A percentile compares a stretch with the other conserved stretches of the same genome.
phyloP scores from a whole-genome alignment of 1,284 basidiomycete species.

The Gomphus sp. region DNA sequence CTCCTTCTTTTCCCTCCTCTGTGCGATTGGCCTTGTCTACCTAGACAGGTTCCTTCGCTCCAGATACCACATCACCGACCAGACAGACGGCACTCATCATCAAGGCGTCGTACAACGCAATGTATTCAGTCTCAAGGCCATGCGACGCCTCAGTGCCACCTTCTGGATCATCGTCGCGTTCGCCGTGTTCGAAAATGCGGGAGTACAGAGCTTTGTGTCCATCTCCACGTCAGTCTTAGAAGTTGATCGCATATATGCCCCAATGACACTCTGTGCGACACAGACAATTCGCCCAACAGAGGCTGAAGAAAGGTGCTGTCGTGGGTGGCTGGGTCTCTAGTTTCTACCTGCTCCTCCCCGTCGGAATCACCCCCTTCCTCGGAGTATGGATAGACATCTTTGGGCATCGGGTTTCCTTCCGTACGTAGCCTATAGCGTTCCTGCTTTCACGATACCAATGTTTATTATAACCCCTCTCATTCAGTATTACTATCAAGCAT shows the following conservation, averaged over 20 bases:
- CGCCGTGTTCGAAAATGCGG: slow-evolving; percentile 35
- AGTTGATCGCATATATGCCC: neutral
- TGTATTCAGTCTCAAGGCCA: slow-evolving; percentile 26
- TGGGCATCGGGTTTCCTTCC: slow-evolving; percentile 32
- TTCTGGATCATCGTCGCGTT: slow-evolving; percentile 36
- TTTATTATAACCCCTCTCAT: neutral
- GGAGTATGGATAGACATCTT: slow-evolving; percentile 34
- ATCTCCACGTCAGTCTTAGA: slow-evolving; percentile 31
- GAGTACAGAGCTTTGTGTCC: slow-evolving; percentile 36
- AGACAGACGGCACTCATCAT: slow-evolving; percentile 14
- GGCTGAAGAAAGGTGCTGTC: slow-evolving; percentile 36
- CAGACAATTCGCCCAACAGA: slow-evolving; percentile 35
- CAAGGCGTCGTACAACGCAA: slow-evolving; percentile 18
- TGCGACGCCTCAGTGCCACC: slow-evolving; percentile 28
- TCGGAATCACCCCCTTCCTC: slow-evolving; percentile 33
- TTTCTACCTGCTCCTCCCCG: slow-evolving; percentile 35
- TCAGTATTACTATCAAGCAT: slow-evolving; percentile 33
- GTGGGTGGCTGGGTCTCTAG: slow-evolving; percentile 40
- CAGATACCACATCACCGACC: slow-evolving; percentile 30
- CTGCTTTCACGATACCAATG: no score
- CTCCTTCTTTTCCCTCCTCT: slow-evolving; percentile 30
- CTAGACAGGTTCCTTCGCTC: slow-evolving; percentile 30
- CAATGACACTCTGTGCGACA: neutral
- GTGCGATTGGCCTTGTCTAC: slow-evolving; percentile 28
- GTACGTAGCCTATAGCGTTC: slow-evolving; percentile 19